Evolutionary conservation across 352 stramenopile species (phyloP), one percentile per base, ranked within the genome.

Genomic region (Phytopythium delawarense): DNA sequence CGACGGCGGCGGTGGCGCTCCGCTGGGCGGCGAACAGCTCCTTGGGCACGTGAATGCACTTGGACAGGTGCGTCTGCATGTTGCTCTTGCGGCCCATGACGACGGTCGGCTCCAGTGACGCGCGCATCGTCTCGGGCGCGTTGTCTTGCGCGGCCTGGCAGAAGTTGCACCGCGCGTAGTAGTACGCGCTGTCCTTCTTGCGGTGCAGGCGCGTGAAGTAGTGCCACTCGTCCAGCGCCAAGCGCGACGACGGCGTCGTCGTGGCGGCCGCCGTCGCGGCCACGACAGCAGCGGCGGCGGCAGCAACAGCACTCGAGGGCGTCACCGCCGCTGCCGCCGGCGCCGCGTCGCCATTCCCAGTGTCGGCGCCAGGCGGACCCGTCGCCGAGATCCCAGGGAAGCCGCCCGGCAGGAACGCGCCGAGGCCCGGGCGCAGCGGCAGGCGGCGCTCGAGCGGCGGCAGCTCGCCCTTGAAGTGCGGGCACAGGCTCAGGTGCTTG

Each of bases 21-120:
- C 76, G 78, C 23, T 57, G 63, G 28, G 72, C 65, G 0, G 67
- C 37, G 52, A 74, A 37, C 20, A 70, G 46, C 25, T 89, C 76
- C 56, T 85, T 83, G 52, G 78, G 81, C 39, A 93, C 66, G 54
- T 93, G 82, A 0, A 78, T 70, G 49, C 84, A 93, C 69, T 88
- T 90, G 71, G 80, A 71, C 67, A 91, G 65, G 59, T 93, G 84
- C 4, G 84, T 93, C 72, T 91, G 84, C 84, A 93, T 93, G 66
- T 91, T 93, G 54, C 78, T 79, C 63, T 91, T 93, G 30, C 84
- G 76, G 0, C 81, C 84, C 67, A 88, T 86, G 44, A 93, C 74
- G 53, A 88, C 68, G 25, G 74, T 74, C 25, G 82, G 76, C 44
- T 76, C 70, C 75, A 89, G 84, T 0, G 68, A 71, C 25, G 57